These are phyloP conservation scores for Kodamaea suecica DNA, from an alignment of 1,139 yeast species.

Conservation along the genomic window DNA sequence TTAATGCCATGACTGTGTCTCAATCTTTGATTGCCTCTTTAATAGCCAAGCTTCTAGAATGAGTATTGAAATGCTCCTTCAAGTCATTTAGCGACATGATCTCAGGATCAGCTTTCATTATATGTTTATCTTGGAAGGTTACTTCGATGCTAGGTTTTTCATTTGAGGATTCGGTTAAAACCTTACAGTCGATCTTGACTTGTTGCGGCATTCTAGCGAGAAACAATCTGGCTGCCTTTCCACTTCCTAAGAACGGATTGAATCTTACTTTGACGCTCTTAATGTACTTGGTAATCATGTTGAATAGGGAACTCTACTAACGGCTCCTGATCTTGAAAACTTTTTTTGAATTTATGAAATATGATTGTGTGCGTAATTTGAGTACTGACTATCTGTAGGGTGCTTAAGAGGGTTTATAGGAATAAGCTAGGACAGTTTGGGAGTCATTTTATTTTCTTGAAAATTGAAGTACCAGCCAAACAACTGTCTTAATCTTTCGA, in stretches of 20 bases:
- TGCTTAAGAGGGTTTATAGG: not conserved
- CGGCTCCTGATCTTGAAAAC: not conserved
- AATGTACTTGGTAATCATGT: slow-evolving; percentile 84
- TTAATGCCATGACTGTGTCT: not conserved
- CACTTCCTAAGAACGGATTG: slow-evolving; percentile 73
- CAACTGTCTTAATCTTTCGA: too few species aligned
- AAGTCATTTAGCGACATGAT: slow-evolving; percentile 51
- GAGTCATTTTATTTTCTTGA: not conserved
- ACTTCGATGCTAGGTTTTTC: slow-evolving; percentile 65
- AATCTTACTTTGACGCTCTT: slow-evolving; percentile 73
- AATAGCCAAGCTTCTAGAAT: slow-evolving; percentile 65
- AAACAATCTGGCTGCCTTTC: slow-evolving; percentile 77
- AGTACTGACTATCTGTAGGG: not conserved
- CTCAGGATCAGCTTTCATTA: slow-evolving; percentile 65
- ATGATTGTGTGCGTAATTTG: not conserved
- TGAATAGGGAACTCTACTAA: not conserved
- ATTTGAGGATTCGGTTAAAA: slow-evolving; percentile 43
- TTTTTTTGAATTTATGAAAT: not conserved
- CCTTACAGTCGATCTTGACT: slow-evolving; percentile 54
- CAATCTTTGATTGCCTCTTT: slow-evolving; percentile 53
- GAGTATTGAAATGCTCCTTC: slow-evolving; percentile 57
- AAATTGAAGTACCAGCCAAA: too few species aligned
- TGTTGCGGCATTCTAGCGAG: slow-evolving; percentile 77
- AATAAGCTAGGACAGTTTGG: not conserved
- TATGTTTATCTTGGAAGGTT: slow-evolving; percentile 77